These are phyloP conservation scores for Rhodotorula glutinis DNA, from an alignment of 1,284 basidiomycete genomes.

Conservation along the genomic window DNA sequence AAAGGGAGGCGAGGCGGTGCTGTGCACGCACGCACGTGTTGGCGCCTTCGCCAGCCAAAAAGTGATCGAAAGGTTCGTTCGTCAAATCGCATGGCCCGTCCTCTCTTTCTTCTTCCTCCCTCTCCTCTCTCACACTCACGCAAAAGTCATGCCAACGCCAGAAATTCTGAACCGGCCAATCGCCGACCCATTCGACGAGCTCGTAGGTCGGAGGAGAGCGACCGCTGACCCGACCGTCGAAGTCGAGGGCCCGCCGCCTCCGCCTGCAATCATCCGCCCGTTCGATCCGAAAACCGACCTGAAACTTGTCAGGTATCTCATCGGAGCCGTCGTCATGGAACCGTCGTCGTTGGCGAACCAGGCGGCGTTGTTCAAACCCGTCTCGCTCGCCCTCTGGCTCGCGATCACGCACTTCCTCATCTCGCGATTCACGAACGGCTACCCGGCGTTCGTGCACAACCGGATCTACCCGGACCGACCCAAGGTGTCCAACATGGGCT, in stretches of 20 bases:
- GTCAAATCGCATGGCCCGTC: not conserved
- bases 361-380: constrained; percentile 22
- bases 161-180: constrained; percentile 2
- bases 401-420: constrained; percentile 23
- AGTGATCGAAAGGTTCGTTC: not conserved
- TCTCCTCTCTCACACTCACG: not conserved
- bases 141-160: not conserved
- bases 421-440: constrained; percentile 16
- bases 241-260: constrained; percentile 5
- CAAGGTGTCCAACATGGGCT: constrained; percentile 1
- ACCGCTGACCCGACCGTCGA: not conserved
- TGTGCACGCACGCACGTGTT: constrained; percentile 1
- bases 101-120: not conserved
- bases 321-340: constrained; percentile 33
- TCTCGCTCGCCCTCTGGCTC: constrained; percentile 21
- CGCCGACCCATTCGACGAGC: constrained; percentile 2
- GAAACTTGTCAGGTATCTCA: constrained; percentile 32
- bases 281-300: constrained; percentile 25
- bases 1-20: not conserved
- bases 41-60: not conserved
- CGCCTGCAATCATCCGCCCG: constrained; percentile 27
- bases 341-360: constrained; percentile 37
- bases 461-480: constrained; percentile 10
- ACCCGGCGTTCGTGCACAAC: constrained; percentile 25
- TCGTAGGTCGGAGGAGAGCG: not conserved